Evolutionary conservation across 495 filamentous ascomycete genomes (phyloP).

Genomic region (Trichoderma asperelloides): DNA sequence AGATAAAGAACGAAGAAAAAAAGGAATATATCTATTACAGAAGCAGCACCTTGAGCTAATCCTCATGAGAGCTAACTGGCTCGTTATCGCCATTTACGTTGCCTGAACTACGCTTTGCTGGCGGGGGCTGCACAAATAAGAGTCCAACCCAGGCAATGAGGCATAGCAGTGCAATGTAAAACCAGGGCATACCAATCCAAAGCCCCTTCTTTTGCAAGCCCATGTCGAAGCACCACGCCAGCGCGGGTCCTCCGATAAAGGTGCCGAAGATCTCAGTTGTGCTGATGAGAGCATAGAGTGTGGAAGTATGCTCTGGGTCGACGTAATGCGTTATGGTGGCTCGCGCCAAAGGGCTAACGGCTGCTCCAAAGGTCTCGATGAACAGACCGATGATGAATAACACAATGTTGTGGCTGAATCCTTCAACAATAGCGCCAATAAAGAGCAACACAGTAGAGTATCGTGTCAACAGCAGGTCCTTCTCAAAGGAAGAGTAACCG

Average conservation of each 20-base stretch:
- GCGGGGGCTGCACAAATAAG: constrained; percentile 30
- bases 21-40: neutral
- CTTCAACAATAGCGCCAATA: constrained; percentile 17
- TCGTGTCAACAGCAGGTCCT: constrained; percentile 45
- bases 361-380: constrained; percentile 47
- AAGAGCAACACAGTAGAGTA: constrained; percentile 35
- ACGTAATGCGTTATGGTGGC: constrained; percentile 46
- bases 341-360: constrained; percentile 31
- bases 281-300: constrained; percentile 48
- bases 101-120: neutral
- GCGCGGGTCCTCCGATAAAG: constrained; percentile 42
- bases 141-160: constrained; percentile 30
- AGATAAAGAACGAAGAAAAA: neutral
- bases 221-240: constrained; percentile 45
- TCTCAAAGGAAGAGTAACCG: constrained; percentile 31
- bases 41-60: neutral
- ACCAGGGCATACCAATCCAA: constrained; percentile 48
- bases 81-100: constrained; percentile 9
- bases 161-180: constrained; percentile 39
- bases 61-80: neutral
- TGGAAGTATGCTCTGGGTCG: constrained; percentile 43
- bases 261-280: constrained; percentile 46
- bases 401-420: constrained; percentile 30
- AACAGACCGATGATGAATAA: constrained; percentile 41
- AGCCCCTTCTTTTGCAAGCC: constrained; percentile 40